Evolutionary conservation across 371 early-diverging fungal genomes (phyloP).

Genomic region (Mortierella sp.): DNA sequence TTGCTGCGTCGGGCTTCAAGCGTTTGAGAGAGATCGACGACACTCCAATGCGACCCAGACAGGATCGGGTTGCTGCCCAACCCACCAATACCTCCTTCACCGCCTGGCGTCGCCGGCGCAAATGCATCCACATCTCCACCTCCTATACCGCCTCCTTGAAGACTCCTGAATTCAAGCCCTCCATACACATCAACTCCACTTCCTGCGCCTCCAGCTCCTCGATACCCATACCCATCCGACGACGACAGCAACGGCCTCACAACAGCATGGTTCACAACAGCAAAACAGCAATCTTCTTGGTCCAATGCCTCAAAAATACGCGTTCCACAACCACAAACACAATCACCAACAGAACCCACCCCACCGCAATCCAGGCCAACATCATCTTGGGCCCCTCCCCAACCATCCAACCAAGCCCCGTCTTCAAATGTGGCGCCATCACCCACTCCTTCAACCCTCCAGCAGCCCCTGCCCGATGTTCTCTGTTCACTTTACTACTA

Average conservation of each 20-base stretch:
- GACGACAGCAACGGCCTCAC: neutral
- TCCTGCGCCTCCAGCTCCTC: neutral
- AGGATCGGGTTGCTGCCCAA: neutral
- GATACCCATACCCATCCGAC: neutral
- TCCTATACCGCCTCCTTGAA: neutral
- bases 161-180: neutral
- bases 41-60: constrained; percentile 14
- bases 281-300: neutral
- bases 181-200: neutral
- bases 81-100: neutral
- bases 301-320: constrained; percentile 42
- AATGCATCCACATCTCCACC: neutral
- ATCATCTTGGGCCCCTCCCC: constrained; percentile 63
- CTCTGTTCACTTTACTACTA: neutral
- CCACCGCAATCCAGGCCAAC: constrained; percentile 66
- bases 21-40: constrained; percentile 9
- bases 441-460: constrained; percentile 29
- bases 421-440: constrained; percentile 42
- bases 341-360: constrained; percentile 68
- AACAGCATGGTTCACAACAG: neutral
- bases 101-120: neutral
- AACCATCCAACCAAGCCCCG: constrained; percentile 32
- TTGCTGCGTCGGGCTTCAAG: neutral
- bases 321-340: constrained; percentile 56
- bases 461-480: neutral